These are phyloP conservation scores for Thuidium tamariscinum DNA, from an alignment of 225 moss, liverwort and hornwort species.

Conservation along the genomic window DNA sequence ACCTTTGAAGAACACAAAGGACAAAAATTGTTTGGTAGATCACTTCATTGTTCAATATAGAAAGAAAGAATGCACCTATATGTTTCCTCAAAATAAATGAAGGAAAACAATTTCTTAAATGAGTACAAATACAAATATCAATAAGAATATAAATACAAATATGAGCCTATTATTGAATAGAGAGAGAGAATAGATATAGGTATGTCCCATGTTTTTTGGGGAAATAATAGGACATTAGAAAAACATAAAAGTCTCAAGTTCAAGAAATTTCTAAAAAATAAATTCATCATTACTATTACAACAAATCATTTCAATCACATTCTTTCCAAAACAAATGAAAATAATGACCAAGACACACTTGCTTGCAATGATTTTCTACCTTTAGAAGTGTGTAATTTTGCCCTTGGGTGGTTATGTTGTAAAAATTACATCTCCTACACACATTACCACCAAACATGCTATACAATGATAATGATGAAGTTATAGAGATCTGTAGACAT, in stretches of 20 bases:
- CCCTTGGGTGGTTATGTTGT: accelerated
- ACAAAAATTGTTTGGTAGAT: neutral
- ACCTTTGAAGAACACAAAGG: accelerated
- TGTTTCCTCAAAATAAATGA: neutral
- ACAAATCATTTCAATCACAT: too few species aligned
- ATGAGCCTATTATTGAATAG: too few species aligned
- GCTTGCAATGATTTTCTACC: neutral
- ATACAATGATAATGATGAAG: neutral
- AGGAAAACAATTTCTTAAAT: neutral
- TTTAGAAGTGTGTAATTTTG: accelerated
- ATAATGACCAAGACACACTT: neutral
- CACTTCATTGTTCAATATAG: neutral
- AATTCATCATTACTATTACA: too few species aligned
- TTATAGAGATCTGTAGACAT: neutral
- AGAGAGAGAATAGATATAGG: neutral
- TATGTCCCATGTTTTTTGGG: neutral
- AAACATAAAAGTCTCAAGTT: neutral
- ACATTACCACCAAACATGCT: neutral
- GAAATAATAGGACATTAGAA: neutral
- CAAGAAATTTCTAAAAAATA: too few species aligned
- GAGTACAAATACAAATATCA: accelerated
- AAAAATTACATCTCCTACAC: accelerated
- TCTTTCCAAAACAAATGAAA: neutral
- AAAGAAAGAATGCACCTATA: neutral
- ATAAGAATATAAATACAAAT: too few species aligned